These are phyloP conservation scores for Leptographium flavum DNA, from an alignment of 2,329 filamentous ascomycete genomes.

Conservation along the genomic window DNA sequence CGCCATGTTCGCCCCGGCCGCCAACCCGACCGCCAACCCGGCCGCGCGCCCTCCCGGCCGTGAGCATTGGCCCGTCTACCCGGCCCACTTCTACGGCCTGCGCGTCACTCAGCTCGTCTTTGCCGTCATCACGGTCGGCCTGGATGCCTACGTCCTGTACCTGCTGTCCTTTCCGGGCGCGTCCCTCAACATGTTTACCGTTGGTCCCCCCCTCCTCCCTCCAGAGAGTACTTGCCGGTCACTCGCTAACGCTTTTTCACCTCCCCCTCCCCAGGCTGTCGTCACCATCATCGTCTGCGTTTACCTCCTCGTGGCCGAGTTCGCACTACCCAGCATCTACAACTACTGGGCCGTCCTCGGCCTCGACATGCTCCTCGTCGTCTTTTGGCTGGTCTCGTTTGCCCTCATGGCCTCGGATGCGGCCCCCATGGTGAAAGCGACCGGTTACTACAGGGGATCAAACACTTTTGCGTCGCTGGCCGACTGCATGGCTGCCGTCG, in stretches of 20 bases:
- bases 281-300: conserved; percentile 28
- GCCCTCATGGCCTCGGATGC: conserved; percentile 25
- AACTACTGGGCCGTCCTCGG: conserved; percentile 39
- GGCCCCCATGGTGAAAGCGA: conserved; percentile 13
- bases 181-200: conserved; percentile 23
- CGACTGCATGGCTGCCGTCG: conserved; percentile 19
- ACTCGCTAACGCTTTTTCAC: too few species aligned
- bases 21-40: conserved; percentile 10
- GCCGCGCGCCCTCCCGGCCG: conserved; percentile 20
- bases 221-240: too few species aligned
- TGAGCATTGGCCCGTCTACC: conserved; percentile 32
- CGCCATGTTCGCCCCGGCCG: background rate
- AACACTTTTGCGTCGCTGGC: conserved; percentile 13
- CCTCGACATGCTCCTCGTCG: conserved; percentile 33
- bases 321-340: conserved; percentile 25
- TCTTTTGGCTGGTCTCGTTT: conserved; percentile 38
- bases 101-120: conserved; percentile 32
- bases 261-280: conserved; percentile 19
- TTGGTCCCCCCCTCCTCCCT: too few species aligned
- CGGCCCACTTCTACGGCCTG: conserved; percentile 26
- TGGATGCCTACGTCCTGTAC: conserved; percentile 28
- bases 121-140: conserved; percentile 28
- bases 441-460: conserved; percentile 14
- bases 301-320: conserved; percentile 32
- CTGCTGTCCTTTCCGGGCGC: conserved; percentile 22